Evolutionary conservation across 192 early-diverging fungal genomes (phyloP).

Genomic region (Coemansia sp.): DNA sequence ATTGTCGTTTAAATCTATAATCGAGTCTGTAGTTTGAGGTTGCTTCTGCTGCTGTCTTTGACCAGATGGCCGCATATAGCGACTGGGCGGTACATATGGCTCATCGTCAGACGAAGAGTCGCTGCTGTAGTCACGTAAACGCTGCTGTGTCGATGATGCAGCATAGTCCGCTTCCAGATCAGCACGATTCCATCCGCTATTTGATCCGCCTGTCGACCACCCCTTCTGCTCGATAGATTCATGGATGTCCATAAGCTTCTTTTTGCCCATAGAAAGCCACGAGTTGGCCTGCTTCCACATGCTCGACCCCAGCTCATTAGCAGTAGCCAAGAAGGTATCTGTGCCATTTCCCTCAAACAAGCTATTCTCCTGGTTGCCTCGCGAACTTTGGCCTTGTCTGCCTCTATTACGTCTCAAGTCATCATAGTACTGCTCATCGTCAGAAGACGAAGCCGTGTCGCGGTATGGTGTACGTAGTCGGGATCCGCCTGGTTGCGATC

Average conservation of each 20-base stretch:
- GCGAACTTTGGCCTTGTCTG: background rate
- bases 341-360: conserved; percentile 8
- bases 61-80: conserved; percentile 8
- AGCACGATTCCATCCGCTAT: conserved; percentile 5
- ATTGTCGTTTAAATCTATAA: conserved; percentile 14
- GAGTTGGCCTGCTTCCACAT: conserved; percentile 55
- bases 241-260: conserved; percentile 52
- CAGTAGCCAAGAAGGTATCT: conserved; percentile 42
- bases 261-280: conserved; percentile 54
- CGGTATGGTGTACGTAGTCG: conserved; percentile 16
- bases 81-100: conserved; percentile 28
- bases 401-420: conserved; percentile 6
- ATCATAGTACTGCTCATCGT: conserved; percentile 24
- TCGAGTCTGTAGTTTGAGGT: background rate
- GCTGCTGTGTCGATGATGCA: conserved; percentile 13
- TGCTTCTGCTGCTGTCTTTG: background rate
- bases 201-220: conserved; percentile 6
- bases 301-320: conserved; percentile 46
- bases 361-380: background rate
- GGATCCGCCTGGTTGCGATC: background rate
- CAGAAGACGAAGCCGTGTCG: conserved; percentile 18
- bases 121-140: conserved; percentile 24
- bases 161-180: conserved; percentile 3
- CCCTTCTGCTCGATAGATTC: conserved; percentile 40
- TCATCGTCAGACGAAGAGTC: conserved; percentile 36